Evolutionary conservation across 345 rosid species (phyloP), one percentile per base, ranked within the genome.

Genomic region (Eucalyptus lansdowneana): DNA sequence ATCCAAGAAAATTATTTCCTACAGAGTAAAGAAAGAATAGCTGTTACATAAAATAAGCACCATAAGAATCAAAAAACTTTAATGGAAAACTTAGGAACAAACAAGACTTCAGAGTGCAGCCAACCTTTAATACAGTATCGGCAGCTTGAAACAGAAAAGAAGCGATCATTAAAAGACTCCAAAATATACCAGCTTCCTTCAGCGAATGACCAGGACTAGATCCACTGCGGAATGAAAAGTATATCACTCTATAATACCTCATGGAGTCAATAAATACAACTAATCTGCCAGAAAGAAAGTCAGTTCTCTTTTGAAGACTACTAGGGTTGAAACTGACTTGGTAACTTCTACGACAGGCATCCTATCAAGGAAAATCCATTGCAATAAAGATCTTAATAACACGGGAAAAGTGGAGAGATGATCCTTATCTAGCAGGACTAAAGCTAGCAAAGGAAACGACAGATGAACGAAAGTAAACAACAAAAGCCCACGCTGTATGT

Each of bases 111-210:
- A 87, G 90, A 93, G 86, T 54, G 89, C 90, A 44, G 47, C 94
- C 90, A 92, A 97, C 98, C 98, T 97, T 97, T 88, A 96, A 91
- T 56, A 96, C 96, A 42, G 98, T 95, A 91, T 95, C 98, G 81
- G 97, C 98, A 12, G 98, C 99, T 96, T 97, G 99, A 87, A 97
- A 92, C 87, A 97, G 92, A 94, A 97, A 97, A 56, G 99, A 97
- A 90, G 93, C 80, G 86, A 94, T 96, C 98, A 97, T 96, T 91
- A 97, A 89, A 89, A 96, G 93, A 93, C 96, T 97, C 99, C 99
- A 97, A 94, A 96, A 95, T 88, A 97, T 92, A 85, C 98, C 94
- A 5, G 93, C 96, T 80, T 95, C 96, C 93, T 93, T 95, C 90
- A 97, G 88, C 47, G 99, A 97, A 91, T 94, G 93, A 91, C 97